Percentiles rank a stretch among this genome's conserved stretches.
Evolutionary conservation across 257 asterid species (phyloP).

Genomic region (Ballota nigra): DNA sequence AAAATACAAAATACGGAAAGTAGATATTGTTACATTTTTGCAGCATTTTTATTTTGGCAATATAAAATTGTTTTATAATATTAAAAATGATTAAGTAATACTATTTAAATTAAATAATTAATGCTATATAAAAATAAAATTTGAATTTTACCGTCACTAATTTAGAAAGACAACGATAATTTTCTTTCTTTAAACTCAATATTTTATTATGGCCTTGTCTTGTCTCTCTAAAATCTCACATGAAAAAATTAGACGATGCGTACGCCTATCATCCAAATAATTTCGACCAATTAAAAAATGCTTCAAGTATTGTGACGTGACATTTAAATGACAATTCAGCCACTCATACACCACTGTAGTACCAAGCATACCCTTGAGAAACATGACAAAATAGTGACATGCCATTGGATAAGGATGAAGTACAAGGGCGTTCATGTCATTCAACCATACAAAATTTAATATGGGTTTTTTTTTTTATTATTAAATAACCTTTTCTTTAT

Average conservation of each 20-base stretch:
- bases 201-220: too few species aligned
- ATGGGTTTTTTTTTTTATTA: neutral
- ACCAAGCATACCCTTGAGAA: constrained; percentile 25
- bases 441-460: neutral
- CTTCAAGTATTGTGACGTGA: neutral
- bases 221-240: neutral
- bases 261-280: neutral
- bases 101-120: too few species aligned
- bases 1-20: neutral
- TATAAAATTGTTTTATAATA: too few species aligned
- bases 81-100: too few species aligned
- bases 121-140: too few species aligned
- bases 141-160: too few species aligned
- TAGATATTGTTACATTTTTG: neutral
- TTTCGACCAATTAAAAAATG: neutral
- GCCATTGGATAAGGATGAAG: constrained; percentile 38
- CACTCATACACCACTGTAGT: neutral
- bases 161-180: too few species aligned
- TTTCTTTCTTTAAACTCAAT: neutral
- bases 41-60: neutral
- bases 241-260: neutral
- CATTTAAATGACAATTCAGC: constrained; percentile 13
- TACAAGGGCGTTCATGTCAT: constrained; percentile 23
- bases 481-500: neutral
- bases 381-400: constrained; percentile 13